phyloP scores from a whole-genome alignment of 805 yeast species.

The Saccharomycopsis babjevae region DNA sequence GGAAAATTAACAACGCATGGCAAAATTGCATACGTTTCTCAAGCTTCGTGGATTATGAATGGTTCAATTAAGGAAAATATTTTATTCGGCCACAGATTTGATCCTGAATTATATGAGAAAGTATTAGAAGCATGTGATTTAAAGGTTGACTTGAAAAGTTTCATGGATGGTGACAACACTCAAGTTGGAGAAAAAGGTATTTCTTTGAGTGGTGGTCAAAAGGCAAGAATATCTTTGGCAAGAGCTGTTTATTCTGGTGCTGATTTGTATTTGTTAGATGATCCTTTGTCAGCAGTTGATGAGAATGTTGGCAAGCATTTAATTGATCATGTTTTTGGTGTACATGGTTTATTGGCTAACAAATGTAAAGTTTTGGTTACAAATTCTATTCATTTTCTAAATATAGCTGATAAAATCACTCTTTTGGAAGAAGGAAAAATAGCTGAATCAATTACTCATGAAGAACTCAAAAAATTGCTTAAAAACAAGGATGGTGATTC shows the following conservation, averaged over 20 bases:
- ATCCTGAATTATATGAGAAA: conserved; percentile 66
- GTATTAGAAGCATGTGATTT: conserved; percentile 88
- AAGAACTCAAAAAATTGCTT: conserved; percentile 33
- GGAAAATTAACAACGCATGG: conserved; percentile 73
- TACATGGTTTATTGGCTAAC: conserved; percentile 61
- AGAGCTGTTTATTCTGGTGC: conserved; percentile 94
- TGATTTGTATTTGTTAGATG: conserved; percentile 83
- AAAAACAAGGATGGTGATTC: conserved; percentile 30
- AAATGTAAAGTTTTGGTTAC: conserved; percentile 79
- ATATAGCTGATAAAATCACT: conserved; percentile 60
- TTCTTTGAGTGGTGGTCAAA: conserved; percentile 94
- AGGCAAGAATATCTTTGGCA: conserved; percentile 89
- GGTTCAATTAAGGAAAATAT: conserved; percentile 88
- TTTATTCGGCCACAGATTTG: conserved; percentile 78
- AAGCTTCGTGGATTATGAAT: conserved; percentile 95
- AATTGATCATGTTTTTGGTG: conserved; percentile 73
- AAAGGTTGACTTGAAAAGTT: conserved; percentile 59
- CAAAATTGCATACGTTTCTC: conserved; percentile 79
- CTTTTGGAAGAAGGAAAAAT: conserved; percentile 62
- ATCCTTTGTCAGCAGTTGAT: conserved; percentile 92
- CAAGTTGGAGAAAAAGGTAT: conserved; percentile 97
- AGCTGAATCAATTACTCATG: conserved; percentile 55
- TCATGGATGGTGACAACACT: conserved; percentile 86
- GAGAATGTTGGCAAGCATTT: conserved; percentile 91
- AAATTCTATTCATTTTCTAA: conserved; percentile 72